These are phyloP conservation scores for Phlyctochytrium planicorne DNA, from an alignment of 192 early-diverging fungal species.

Conservation along the genomic window DNA sequence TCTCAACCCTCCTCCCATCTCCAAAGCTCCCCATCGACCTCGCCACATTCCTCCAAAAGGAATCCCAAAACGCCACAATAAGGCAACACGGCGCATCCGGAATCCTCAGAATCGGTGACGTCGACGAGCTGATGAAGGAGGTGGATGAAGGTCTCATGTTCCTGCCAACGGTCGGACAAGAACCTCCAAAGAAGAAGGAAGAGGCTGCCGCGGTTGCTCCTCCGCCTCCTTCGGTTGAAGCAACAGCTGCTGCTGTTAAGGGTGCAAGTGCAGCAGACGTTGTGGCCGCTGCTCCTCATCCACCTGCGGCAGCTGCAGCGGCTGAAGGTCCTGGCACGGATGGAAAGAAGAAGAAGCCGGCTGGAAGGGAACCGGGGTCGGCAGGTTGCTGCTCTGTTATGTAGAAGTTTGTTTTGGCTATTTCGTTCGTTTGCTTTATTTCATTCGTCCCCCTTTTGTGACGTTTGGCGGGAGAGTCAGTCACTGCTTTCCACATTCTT, in stretches of 20 bases:
- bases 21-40: background rate
- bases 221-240: background rate
- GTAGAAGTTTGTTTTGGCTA: background rate
- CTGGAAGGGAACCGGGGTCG: background rate
- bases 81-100: background rate
- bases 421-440: too few species aligned
- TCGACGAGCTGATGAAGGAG: slow-evolving; percentile 5
- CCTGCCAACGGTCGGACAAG: too few species aligned
- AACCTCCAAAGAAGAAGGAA: background rate
- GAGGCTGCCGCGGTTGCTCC: background rate
- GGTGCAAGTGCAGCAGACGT: background rate
- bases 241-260: background rate
- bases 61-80: background rate
- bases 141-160: background rate
- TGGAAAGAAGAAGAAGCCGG: background rate
- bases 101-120: background rate
- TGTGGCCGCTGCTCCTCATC: background rate
- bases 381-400: background rate
- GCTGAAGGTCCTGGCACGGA: background rate
- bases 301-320: background rate
- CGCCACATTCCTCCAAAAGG: background rate
- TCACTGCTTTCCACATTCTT: too few species aligned
- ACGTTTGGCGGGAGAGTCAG: too few species aligned
- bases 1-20: background rate
- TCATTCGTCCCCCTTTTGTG: too few species aligned